Evolutionary conservation across 352 stramenopile species (phyloP).

Genomic region (Pythium apleroticum): DNA sequence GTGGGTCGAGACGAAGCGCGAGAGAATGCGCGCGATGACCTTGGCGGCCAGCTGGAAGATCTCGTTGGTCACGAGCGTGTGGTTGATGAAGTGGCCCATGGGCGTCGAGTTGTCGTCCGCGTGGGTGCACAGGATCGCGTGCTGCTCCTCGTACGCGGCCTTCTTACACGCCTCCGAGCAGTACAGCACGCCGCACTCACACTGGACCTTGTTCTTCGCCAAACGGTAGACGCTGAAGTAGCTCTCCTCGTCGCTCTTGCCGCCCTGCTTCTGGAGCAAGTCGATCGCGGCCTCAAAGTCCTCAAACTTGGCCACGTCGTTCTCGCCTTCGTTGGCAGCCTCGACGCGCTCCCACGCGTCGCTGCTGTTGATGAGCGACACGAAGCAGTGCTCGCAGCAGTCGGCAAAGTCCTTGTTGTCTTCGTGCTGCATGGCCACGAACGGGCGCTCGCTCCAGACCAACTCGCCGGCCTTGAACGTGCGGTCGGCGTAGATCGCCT

Average conservation of each 20-base stretch:
- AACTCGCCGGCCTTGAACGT: slow-evolving; percentile 58
- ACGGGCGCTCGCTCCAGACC: slow-evolving; percentile 59
- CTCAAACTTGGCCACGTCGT: slow-evolving; percentile 41
- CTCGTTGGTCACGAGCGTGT: slow-evolving; percentile 89
- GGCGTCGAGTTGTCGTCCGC: slow-evolving; percentile 49
- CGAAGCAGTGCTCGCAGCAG: slow-evolving; percentile 81
- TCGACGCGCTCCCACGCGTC: slow-evolving; percentile 58
- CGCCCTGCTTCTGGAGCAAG: slow-evolving; percentile 65
- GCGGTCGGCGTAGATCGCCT: slow-evolving; percentile 65
- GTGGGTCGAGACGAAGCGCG: slow-evolving; percentile 55
- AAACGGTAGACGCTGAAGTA: slow-evolving; percentile 73
- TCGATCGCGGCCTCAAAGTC: slow-evolving; percentile 63
- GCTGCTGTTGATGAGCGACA: slow-evolving; percentile 66
- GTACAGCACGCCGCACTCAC: slow-evolving; percentile 79
- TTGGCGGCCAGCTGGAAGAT: slow-evolving; percentile 92
- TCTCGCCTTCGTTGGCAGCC: slow-evolving; percentile 35
- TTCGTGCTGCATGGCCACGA: slow-evolving; percentile 70
- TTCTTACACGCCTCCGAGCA: slow-evolving; percentile 80
- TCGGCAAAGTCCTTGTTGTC: slow-evolving; percentile 83
- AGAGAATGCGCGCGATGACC: slow-evolving; percentile 76
- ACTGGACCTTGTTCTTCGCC: slow-evolving; percentile 53
- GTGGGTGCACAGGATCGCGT: slow-evolving; percentile 76
- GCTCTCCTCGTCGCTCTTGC: slow-evolving; percentile 61
- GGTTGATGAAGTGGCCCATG: slow-evolving; percentile 80
- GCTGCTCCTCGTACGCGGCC: slow-evolving; percentile 66